Conservation (phyloP, 2,329 filamentous ascomycete genomes). For the Aspergillus fructus region DNA sequence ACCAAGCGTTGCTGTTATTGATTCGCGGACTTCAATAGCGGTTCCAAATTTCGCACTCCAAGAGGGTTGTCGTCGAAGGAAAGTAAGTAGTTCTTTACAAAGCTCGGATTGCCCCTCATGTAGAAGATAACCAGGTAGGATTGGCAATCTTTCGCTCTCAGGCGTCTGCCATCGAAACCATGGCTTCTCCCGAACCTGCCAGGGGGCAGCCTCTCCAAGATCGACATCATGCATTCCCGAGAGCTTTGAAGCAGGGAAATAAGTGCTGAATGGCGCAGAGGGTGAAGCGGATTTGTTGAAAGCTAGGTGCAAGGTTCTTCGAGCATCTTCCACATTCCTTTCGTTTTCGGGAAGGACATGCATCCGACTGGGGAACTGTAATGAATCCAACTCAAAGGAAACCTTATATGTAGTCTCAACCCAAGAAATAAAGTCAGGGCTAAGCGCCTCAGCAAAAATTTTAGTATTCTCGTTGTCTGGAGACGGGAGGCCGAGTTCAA, state of each 20-base stretch:
- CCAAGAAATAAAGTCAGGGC: constrained; percentile 32
- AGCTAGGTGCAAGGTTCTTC: constrained; percentile 35
- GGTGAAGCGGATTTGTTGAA: constrained; percentile 19
- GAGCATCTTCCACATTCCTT: constrained; percentile 31
- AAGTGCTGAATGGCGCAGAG: constrained; percentile 34
- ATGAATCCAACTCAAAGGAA: constrained; percentile 23
- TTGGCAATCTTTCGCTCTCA: constrained; percentile 15
- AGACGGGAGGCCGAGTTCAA: constrained; percentile 26
- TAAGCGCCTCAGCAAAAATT: constrained; percentile 20
- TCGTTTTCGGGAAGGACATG: constrained; percentile 36
- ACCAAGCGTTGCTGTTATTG: constrained; percentile 38
- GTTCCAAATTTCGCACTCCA: not conserved
- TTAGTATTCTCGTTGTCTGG: constrained; percentile 13
- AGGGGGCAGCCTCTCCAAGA: constrained; percentile 25
- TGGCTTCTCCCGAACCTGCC: constrained; percentile 30
- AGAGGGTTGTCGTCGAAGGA: constrained; percentile 23
- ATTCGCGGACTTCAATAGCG: constrained; percentile 27
- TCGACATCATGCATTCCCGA: constrained; percentile 27
- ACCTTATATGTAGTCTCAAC: constrained; percentile 32
- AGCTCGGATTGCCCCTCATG: constrained; percentile 30
- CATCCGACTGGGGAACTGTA: constrained; percentile 25
- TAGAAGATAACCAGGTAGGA: constrained; percentile 25
- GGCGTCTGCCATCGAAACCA: constrained; percentile 42
- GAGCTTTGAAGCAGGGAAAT: constrained; percentile 29
- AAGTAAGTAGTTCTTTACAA: constrained; percentile 32